Percentiles rank a stretch among this genome's conserved stretches.
phyloP scores from a whole-genome alignment of 2,329 filamentous ascomycete genomes.

The Bisporella sp. region DNA sequence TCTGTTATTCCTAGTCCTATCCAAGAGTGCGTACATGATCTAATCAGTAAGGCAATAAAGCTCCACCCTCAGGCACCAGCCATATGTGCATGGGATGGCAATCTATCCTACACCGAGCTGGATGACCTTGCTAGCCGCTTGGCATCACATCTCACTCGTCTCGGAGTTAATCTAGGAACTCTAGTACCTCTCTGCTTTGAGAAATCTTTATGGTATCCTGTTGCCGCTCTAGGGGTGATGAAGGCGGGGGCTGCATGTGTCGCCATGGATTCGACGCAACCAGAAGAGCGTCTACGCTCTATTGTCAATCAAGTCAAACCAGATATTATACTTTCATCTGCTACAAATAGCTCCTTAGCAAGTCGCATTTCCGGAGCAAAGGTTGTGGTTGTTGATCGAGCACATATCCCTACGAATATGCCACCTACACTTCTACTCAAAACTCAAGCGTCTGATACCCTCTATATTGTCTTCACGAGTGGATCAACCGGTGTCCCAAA shows the following conservation, averaged over 20 bases:
- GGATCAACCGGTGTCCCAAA: slow-evolving; percentile 36
- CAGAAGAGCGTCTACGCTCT: slow-evolving; percentile 9
- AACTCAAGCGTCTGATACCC: background rate
- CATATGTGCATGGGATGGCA: slow-evolving; percentile 21
- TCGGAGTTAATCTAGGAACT: slow-evolving; percentile 12
- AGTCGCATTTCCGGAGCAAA: background rate
- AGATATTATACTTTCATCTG: background rate
- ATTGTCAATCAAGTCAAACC: background rate
- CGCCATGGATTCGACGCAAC: slow-evolving; percentile 22
- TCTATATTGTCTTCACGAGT: slow-evolving; percentile 10
- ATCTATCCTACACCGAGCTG: slow-evolving; percentile 19
- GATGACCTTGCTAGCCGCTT: slow-evolving; percentile 15
- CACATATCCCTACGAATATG: background rate
- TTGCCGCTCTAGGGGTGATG: slow-evolving; percentile 19
- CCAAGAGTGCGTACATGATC: slow-evolving; percentile 13
- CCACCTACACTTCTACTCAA: background rate
- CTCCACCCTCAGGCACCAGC: slow-evolving; percentile 13
- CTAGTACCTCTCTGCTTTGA: slow-evolving; percentile 22
- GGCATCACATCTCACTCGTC: slow-evolving; percentile 10
- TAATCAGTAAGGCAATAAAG: slow-evolving; percentile 3
- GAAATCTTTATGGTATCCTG: slow-evolving; percentile 20
- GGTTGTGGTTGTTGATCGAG: background rate
- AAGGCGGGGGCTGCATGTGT: slow-evolving; percentile 22
- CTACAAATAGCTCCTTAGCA: background rate
- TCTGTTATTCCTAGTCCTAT: slow-evolving; percentile 3